Evolutionary conservation across 2,329 filamentous ascomycete genomes (phyloP).

Genomic region (Phyllosticta paracitricarpa): DNA sequence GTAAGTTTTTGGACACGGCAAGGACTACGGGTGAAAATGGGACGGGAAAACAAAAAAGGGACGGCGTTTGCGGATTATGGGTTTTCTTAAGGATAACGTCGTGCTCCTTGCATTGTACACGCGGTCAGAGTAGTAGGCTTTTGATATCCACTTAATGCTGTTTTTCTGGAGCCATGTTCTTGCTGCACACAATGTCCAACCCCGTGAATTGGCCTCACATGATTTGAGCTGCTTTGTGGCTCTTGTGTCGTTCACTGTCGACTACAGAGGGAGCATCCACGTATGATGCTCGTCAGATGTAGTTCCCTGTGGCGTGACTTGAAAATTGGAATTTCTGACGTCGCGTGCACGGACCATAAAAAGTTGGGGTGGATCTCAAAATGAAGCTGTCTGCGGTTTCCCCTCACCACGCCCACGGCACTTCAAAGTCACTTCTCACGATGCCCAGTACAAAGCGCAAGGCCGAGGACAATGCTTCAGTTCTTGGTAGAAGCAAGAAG

Average conservation of each 20-base stretch:
- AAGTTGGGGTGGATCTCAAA: conserved; percentile 6
- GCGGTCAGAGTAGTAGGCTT: not conserved
- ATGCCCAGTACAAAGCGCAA: conserved; percentile 30
- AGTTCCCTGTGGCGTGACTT: conserved; percentile 3
- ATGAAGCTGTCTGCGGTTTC: not conserved
- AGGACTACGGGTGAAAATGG: not conserved
- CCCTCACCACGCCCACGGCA: not conserved
- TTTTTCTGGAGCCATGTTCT: not conserved
- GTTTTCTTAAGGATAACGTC: not conserved
- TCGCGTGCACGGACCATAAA: conserved; percentile 5
- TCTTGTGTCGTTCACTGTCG: too few relatives aligned
- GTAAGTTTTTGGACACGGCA: not conserved
- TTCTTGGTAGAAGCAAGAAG: conserved; percentile 33
- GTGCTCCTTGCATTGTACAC: not conserved
- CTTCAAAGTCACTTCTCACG: not conserved
- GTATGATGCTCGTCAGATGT: conserved; percentile 6
- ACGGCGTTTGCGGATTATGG: not conserved
- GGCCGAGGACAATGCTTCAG: conserved; percentile 21
- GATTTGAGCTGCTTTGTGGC: too few relatives aligned
- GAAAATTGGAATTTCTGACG: not conserved
- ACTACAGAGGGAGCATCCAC: not conserved
- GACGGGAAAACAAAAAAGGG: not conserved
- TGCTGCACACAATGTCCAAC: not conserved
- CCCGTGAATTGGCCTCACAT: too few relatives aligned
- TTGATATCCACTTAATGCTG: not conserved